These are phyloP conservation scores for Lathyrus tuberosus DNA, from an alignment of 306 rosid species.

Conservation along the genomic window DNA sequence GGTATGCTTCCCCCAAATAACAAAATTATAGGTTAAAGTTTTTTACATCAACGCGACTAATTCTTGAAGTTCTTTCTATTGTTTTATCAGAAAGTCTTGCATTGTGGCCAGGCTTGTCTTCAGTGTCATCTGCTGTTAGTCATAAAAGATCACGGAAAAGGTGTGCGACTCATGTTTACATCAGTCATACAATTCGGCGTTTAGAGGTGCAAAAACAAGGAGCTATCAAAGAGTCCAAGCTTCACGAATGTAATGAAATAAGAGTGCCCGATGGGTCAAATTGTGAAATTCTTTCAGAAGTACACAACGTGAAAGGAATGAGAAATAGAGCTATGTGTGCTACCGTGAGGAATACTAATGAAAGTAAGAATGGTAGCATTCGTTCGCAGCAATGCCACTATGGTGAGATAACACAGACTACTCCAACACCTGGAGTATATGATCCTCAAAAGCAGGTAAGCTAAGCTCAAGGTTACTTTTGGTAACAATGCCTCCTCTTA, in stretches of 20 bases:
- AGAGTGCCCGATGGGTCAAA: conserved; percentile 46
- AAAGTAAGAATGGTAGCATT: conserved; percentile 42
- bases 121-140: conserved; percentile 12
- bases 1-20: conserved; percentile 46
- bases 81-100: conserved; percentile 41
- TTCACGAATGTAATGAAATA: conserved; percentile 37
- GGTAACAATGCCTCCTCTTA: not conserved
- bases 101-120: conserved; percentile 50
- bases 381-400: conserved; percentile 46
- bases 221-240: conserved; percentile 23
- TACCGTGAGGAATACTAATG: conserved; percentile 35
- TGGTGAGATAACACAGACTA: conserved; percentile 42
- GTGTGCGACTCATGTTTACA: conserved; percentile 71
- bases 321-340: conserved; percentile 42
- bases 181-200: conserved; percentile 56
- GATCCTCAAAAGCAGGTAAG: conserved; percentile 64
- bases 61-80: conserved; percentile 20
- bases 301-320: conserved; percentile 35
- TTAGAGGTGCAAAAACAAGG: conserved; percentile 41
- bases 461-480: conserved; percentile 28
- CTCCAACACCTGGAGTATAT: conserved; percentile 34
- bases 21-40: conserved; percentile 25
- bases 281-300: conserved; percentile 39
- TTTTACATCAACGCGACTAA: conserved; percentile 27
- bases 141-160: conserved; percentile 54